Evolutionary conservation across 1,284 basidiomycete genomes (phyloP), one percentile per base, ranked within the genome.

Genomic region (Malassezia equina): DNA sequence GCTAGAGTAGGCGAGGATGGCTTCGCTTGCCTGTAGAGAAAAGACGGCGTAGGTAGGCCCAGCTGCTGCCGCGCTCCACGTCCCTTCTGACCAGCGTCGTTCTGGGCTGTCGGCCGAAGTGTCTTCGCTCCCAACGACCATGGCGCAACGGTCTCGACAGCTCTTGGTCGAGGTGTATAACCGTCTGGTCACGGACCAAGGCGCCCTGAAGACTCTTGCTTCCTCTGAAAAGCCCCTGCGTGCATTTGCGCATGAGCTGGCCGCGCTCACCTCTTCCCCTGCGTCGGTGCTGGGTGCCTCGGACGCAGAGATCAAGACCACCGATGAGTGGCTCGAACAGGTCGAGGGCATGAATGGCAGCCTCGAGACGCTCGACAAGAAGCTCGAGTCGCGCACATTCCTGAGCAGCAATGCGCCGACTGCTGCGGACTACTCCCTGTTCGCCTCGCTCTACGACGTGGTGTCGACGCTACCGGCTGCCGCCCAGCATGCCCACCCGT

Each of bases 341-440:
- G 40, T 63, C 24, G 58, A 66, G 12, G 58, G 61, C 19, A 61
- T 68, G 58, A 64, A 62, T 39, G 55, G 55, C 49, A 47, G 36
- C 27, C 44, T 57, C 9, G 49, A 52, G 44, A 53, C 64, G 45
- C 64, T 71, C 34, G 62, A 70, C 45, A 46, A 43, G 33, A 55
- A 65, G 58, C 65, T 73, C 36, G 52, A 64, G 41, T 56, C 49
- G 29, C 46, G 60, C 34, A 73, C 69, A 11, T 72, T 64, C 56
- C 51, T 72, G 19, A 61, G 62, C 17, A 52, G 60, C 12, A 66
- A 69, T 50, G 47, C 56, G 48, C 65, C 66, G 24, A 71, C 70
- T 5, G 65, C 66, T 1, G 71, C 71, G 25, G 71, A 74, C 57
- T 61, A 70, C 41, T 65, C 71, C 12, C 67, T 74, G 27, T 70